Evolutionary conservation across 139 green algal species (phyloP).

Genomic region (Auxenochlorella pyrenoidosa): DNA sequence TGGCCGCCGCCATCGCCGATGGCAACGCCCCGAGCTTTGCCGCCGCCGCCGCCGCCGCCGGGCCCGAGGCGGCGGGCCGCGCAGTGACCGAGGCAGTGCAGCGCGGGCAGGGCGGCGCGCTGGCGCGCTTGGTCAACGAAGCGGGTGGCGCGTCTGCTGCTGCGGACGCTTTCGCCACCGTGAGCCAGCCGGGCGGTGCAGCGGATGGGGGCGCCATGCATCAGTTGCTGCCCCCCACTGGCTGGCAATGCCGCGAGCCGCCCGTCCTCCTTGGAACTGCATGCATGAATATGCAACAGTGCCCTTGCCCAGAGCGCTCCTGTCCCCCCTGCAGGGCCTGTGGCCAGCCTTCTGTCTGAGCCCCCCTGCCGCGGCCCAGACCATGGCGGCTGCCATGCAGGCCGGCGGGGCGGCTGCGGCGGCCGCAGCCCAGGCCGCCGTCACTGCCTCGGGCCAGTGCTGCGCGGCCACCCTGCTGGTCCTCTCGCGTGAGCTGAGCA

Average conservation of each 20-base stretch:
- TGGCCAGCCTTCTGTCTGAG: slow-evolving; percentile 16
- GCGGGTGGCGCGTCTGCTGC: not conserved
- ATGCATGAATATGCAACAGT: no score
- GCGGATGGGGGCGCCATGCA: no score
- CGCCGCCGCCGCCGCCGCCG: not conserved
- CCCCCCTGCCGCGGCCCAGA: not conserved
- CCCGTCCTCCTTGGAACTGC: no score
- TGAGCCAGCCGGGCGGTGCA: no score
- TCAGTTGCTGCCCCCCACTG: no score
- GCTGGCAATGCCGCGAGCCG: no score
- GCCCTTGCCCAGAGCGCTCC: no score
- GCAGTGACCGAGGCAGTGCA: not conserved
- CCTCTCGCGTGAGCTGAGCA: not conserved
- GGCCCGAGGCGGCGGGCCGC: not conserved
- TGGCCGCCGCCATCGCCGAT: not conserved
- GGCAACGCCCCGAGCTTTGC: not conserved
- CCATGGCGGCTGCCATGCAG: not conserved
- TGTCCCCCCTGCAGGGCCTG: slow-evolving; percentile 8
- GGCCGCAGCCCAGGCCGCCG: not conserved
- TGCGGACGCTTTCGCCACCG: slow-evolving; percentile 6
- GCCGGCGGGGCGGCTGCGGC: not conserved
- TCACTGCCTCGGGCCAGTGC: not conserved
- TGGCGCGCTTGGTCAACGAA: not conserved
- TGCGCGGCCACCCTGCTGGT: not conserved
- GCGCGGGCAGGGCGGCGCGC: not conserved